Evolutionary conservation across 2,329 filamentous ascomycete species (phyloP), one percentile per base, ranked within the genome.

Genomic region (Thelonectria olida): DNA sequence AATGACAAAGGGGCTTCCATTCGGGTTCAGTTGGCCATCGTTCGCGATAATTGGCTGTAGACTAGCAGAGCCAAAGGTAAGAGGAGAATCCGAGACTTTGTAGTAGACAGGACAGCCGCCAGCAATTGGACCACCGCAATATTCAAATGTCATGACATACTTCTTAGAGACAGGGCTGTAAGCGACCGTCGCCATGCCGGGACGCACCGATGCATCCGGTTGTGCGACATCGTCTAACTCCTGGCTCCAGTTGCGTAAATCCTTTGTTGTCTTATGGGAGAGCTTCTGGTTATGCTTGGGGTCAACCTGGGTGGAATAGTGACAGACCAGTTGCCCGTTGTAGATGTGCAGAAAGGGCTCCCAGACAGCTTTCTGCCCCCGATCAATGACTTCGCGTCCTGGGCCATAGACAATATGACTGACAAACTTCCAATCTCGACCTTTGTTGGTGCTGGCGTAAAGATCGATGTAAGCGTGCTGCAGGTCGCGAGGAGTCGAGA

Each of bases 171-270:
- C 28, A 0, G 58, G 36, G 7, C 55, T 55, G 22, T 59, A 41
- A 1, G 58, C 34, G 1, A 65, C 61, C 0, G 61, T 64, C 5
- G 63, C 60, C 63, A 65, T 65, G 3, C 63, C 63, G 1, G 63
- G 61, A 0, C 63, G 61, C 5, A 58, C 34, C 20, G 25, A 36
- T 2, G 62, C 57, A 0, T 19, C n/a, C 5, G 51, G 75, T 67
- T 89, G 88, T 2, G 63, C 36, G 8, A 84, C 79, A 20, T 90
- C 88, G 68, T 92, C 88, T 48, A 90, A 82, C 2, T 84, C 77
- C 0, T 81, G 70, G 13, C 81, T 81, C 89, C 89, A 92, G n/a
- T 73, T 84, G 44, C 78, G 74, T n/a, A 90, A 79, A 69, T 92
- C 87, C 2, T 75, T 79, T 0, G 85, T 82, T 8, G 80, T 79